Evolutionary conservation across 768 basidiomycete species (phyloP).

Genomic region (Macrolepiota dolichaula): DNA sequence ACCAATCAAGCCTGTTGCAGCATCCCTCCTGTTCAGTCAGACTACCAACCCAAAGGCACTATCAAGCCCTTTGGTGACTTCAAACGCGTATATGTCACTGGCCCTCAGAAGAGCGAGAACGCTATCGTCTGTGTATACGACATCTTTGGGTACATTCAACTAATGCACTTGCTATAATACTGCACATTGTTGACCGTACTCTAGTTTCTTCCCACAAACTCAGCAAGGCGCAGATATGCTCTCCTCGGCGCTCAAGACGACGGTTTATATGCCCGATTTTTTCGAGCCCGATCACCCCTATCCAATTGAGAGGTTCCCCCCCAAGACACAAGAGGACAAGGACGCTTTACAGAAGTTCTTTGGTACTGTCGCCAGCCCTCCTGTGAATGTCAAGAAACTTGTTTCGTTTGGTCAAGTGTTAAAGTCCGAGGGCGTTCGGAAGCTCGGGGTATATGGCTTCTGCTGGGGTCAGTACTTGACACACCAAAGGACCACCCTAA

Average conservation of each 20-base stretch:
- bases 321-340: constrained; percentile 50
- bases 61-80: constrained; percentile 46
- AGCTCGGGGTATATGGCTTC: constrained; percentile 50
- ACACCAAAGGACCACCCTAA: background rate
- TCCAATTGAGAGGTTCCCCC: constrained; percentile 48
- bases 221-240: constrained; percentile 66
- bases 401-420: constrained; percentile 36
- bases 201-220: constrained; percentile 57
- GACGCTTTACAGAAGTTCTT: constrained; percentile 56
- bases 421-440: constrained; percentile 38
- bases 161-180: background rate
- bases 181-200: background rate
- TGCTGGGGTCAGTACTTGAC: constrained; percentile 45
- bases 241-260: constrained; percentile 45
- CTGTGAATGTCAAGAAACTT: constrained; percentile 36
- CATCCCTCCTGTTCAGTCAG: constrained; percentile 50
- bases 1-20: constrained; percentile 48
- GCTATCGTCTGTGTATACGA: constrained; percentile 59
- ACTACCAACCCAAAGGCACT: constrained; percentile 49
- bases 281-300: constrained; percentile 53
- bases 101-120: constrained; percentile 42
- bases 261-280: constrained; percentile 67
- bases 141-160: constrained; percentile 49
- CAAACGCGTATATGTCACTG: constrained; percentile 49
- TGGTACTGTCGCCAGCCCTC: constrained; percentile 44